These are phyloP conservation scores for Cryphonectria naterciae DNA, from an alignment of 2,329 filamentous ascomycete species.

Conservation along the genomic window DNA sequence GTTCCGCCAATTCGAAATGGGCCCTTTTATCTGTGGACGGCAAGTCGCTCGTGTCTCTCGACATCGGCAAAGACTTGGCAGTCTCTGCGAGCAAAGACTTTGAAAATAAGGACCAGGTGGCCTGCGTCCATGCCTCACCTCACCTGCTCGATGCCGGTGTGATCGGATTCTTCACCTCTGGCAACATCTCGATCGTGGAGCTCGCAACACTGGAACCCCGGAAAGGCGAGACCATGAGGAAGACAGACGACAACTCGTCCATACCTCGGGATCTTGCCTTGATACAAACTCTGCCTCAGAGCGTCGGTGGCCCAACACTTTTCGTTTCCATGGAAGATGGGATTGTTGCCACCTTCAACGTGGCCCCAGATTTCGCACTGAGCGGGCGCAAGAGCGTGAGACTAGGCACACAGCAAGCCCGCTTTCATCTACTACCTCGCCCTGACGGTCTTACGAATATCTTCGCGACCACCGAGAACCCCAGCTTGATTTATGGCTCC, in stretches of 20 bases:
- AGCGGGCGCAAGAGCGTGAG: constrained; percentile 79
- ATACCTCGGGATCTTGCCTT: constrained; percentile 83
- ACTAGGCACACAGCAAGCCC: constrained; percentile 82
- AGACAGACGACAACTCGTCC: constrained; percentile 68
- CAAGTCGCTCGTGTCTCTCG: constrained; percentile 70
- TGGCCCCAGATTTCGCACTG: constrained; percentile 67
- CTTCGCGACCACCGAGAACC: constrained; percentile 92
- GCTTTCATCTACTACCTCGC: constrained; percentile 77
- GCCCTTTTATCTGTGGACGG: constrained; percentile 78
- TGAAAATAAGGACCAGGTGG: constrained; percentile 73
- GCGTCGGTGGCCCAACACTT: constrained; percentile 67
- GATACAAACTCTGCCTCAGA: constrained; percentile 72
- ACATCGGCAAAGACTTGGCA: constrained; percentile 61
- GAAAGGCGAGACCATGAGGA: constrained; percentile 64
- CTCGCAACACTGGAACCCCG: constrained; percentile 68
- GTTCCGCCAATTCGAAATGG: constrained; percentile 72
- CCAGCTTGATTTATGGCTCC: constrained; percentile 87
- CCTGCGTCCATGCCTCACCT: constrained; percentile 78
- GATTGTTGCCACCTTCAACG: constrained; percentile 80
- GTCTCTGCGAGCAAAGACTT: constrained; percentile 64
- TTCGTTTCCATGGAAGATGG: constrained; percentile 93
- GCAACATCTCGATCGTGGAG: constrained; percentile 74
- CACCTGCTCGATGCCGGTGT: constrained; percentile 70
- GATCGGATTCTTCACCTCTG: constrained; percentile 86
- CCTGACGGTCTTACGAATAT: constrained; percentile 73